Conservation (phyloP, 2,329 filamentous ascomycete genomes). For the Lomentospora prolificans region DNA sequence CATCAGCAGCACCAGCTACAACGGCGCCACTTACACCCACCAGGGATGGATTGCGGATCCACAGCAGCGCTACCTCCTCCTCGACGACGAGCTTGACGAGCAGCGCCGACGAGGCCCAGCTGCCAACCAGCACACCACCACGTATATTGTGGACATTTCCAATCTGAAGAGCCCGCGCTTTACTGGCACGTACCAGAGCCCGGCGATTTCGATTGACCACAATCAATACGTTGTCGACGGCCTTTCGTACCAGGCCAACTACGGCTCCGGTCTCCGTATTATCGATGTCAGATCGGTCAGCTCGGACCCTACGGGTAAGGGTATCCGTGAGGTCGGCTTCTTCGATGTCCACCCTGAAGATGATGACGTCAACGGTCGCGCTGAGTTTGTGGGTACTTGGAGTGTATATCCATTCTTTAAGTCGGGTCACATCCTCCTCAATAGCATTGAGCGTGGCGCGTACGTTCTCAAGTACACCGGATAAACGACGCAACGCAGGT, state of each 20-base stretch:
- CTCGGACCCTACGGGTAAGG: constrained; percentile 26
- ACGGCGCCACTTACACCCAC: constrained; percentile 44
- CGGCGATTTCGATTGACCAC: constrained; percentile 30
- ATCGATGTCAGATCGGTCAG: constrained; percentile 22
- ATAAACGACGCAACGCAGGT: too few relatives aligned
- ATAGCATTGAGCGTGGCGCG: constrained; percentile 37
- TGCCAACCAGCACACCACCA: constrained; percentile 30
- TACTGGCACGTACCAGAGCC: constrained; percentile 29
- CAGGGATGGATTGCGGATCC: constrained; percentile 41
- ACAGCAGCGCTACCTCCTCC: constrained; percentile 30
- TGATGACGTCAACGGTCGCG: constrained; percentile 23
- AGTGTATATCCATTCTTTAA: constrained; percentile 35
- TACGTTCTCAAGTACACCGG: constrained; percentile 28
- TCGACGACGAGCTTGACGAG: constrained; percentile 46
- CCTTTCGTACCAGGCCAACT: constrained; percentile 34
- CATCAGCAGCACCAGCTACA: constrained; percentile 42
- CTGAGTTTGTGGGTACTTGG: constrained; percentile 34
- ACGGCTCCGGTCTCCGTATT: constrained; percentile 33
- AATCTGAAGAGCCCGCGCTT: constrained; percentile 27
- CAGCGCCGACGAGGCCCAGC: constrained; percentile 24
- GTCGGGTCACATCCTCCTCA: constrained; percentile 34
- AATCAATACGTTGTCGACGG: constrained; percentile 34
- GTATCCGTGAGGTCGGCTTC: constrained; percentile 30
- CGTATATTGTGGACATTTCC: constrained; percentile 38
- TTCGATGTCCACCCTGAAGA: constrained; percentile 39